A percentile compares a stretch with the other conserved stretches of the same genome.
These are phyloP conservation scores for Rhypophila decipiens DNA, from an alignment of 495 filamentous ascomycete species.

Conservation along the genomic window DNA sequence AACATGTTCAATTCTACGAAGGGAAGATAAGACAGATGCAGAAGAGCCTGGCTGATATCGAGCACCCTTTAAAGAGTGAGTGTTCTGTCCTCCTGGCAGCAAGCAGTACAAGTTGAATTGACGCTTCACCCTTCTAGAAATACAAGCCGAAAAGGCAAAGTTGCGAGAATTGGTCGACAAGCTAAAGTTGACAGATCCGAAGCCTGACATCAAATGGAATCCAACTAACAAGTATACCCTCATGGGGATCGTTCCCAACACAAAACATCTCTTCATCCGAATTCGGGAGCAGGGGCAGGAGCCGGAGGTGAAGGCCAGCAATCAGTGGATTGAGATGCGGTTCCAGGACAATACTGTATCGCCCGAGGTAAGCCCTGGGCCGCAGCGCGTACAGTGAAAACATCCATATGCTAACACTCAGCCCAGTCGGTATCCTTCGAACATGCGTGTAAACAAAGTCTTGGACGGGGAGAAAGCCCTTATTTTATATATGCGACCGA, in stretches of 20 bases:
- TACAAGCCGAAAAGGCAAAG: no score
- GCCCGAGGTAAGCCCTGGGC: conserved; percentile 31
- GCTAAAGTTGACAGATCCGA: conserved; percentile 21
- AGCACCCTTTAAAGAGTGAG: conserved; percentile 16
- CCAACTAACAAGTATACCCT: conserved; percentile 32
- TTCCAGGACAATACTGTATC: conserved; percentile 22
- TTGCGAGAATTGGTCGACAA: background rate
- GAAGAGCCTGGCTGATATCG: conserved; percentile 10
- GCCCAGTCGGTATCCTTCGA: no score
- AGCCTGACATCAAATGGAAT: conserved; percentile 28
- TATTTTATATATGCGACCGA: conserved; percentile 40
- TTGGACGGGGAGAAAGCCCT: conserved; percentile 22
- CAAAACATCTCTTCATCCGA: conserved; percentile 32
- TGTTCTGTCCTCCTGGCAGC: no score
- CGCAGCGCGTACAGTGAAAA: no score
- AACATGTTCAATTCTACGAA: conserved; percentile 12
- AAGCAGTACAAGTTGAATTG: no score
- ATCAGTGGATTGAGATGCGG: no score
- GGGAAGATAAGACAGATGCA: conserved; percentile 12
- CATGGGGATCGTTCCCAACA: conserved; percentile 31
- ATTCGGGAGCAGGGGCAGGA: conserved; percentile 13
- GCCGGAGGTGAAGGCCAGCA: no score
- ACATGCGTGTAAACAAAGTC: conserved; percentile 14
- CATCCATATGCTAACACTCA: no score
- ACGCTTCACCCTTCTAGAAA: no score